Evolutionary conservation across 768 basidiomycete species (phyloP), one percentile per base, ranked within the genome.

Genomic region (Lactarius akahatsu): DNA sequence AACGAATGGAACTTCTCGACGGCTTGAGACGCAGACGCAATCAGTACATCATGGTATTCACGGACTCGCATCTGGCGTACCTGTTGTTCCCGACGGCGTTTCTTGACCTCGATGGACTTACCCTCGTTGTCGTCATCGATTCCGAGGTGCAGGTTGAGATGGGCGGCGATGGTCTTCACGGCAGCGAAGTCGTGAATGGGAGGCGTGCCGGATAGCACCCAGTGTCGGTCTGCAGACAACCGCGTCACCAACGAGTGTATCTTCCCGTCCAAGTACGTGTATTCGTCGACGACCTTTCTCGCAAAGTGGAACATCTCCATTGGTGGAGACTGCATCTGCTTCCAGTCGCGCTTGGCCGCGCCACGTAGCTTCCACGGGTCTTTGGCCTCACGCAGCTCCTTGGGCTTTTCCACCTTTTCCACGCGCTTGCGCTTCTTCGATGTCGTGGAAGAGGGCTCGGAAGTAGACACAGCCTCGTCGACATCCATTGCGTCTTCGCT

Each of bases 151-250:
- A 97, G 78, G 72, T 88, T 85, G 64, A 98, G 80, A 77, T 96
- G 92, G 1, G 89, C 89, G 3, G 92, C 89, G 63, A 96, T 96
- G 3, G 91, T 94, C 78, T 96, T 94, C 70, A 98, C 78, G 2
- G 94, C 88, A 1, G 86, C 88, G 74, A 98, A 97, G 75, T 96
- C 92, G 64, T 91, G 89, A 62, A 94, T 89, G 0, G 95, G 95
- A 9, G 96, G 96, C 28, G 96, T 98, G 15, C 96, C 96, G 2
- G 96, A 98, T n/a, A 98, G 82, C 7, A 98, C 92, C 96, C 96
- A 98, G 63, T 88, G 90, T 54, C 92, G 83, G 59, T 89, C 87
- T 0, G 92, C 88, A 13, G 86, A 85, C 26, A 96, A 77, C 57
- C 83, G 84, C 3, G 91, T 92, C 43, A 96, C 83, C 71, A 94